Base-by-base conservation (phyloP, 2,329 filamentous ascomycete genomes). In the Cryphonectria radicalis region DNA sequence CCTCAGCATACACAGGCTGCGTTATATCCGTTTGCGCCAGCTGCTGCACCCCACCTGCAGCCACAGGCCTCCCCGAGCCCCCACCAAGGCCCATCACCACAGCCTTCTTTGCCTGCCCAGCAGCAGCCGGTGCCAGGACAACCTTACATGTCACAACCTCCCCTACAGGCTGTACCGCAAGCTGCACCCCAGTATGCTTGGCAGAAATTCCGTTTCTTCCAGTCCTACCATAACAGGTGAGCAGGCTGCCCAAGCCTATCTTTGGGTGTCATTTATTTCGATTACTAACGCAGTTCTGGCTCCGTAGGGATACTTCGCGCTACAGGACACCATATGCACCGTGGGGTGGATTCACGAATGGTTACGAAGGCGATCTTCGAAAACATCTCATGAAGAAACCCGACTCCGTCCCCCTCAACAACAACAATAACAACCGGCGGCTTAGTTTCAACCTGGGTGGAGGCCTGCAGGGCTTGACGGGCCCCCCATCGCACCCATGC, bases 281-380 rank as follows among this genome's bases (percentile, higher is more conserved):
- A 46, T 35, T 37, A 50, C 67, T 72, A 53, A 70, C 60, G 78
- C 65, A 11, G 11, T 63, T 17, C 37, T 5, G 50, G 2, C 72
- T 6, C 53, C 53, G 2, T 72, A 88, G 86, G 79, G 86, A 88
- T 72, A 81, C 86, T 7, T 82, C 84, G 10, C 85, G 85, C 68
- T 90, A 91, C 72, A 84, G 87, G 66, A 89, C 87, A 5, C 89
- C 89, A 0, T 91, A 91, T 76, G 84, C 86, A 22, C 81, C 83
- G 1, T 84, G 81, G 80, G 85, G 86, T 35, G 89, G 88, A 0
- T 90, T 90, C 74, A 88, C 86, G 46, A 90, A 90, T 72, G 88
- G 87, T 5, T 89, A 90, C 70, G 87, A 89, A 77, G 87, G 86
- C 28, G 85, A 85, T 64, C 72, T 85, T 25, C 80, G 82, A 65